Evolutionary conservation across 305 asterid genomes (phyloP), one percentile per base, ranked within the genome.

Genomic region (Fraxinus sp.): DNA sequence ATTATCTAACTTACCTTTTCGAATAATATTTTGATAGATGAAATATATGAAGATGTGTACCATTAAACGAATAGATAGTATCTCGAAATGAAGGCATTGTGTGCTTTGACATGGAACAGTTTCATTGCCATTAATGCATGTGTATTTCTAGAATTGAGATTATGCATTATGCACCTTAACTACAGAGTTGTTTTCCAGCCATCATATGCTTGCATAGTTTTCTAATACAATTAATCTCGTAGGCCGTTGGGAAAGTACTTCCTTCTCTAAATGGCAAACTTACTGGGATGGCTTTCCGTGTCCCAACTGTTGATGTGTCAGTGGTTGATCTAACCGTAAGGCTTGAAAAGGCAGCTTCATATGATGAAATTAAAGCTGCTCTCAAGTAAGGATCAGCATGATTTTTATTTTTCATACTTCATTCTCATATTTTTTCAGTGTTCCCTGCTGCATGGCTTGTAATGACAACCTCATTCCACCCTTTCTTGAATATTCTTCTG

Each of bases 171-270:
- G 24, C 10, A 55, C 7, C 59, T n/a, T 55, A 26, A 55, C 6
- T n/a, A n/a, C 3, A 5, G 24, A 55, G 64, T 5, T 55, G 24
- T n/a, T 55, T n/a, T 55, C 64, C 10, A 5, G 64, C 64, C 64
- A n/a, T 55, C 64, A 55, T 55, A 55, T 55, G 24, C 64, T 55
- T 5, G 64, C 24, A 55, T 55, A n/a, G 24, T 55, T n/a, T 49
- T n/a, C 64, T 55, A n/a, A 55, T 5, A 55, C 24, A 55, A n/a
- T 55, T n/a, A 55, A 55, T 16, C 64, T n/a, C 33, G 24, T 75
- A 89, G 92, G 92, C 92, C 36, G 92, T 90, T 33, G 92, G 92
- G 33, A 90, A 90, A 84, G 92, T 90, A 6, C 92, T 88, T 33
- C 92, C 92, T 13, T 84, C 89, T 35, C 87, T 90, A 18, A 88